Conservation (phyloP, 139 green algal species). For the Volvox reticuliferus region DNA sequence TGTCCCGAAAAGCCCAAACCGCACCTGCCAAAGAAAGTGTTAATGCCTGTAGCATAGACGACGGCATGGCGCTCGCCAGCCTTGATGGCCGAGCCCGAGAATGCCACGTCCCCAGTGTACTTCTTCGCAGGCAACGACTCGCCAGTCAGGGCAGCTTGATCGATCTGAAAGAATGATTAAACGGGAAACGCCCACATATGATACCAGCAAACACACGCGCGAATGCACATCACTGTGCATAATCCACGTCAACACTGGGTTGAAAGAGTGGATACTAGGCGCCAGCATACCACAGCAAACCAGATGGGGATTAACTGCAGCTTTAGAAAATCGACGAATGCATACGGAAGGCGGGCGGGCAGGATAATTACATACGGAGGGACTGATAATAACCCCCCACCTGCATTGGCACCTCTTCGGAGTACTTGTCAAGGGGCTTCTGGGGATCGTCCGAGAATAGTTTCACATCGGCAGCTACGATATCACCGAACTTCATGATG, state of each 20-base stretch:
- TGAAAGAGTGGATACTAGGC: no score
- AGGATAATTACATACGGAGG: no score
- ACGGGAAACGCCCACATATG: no score
- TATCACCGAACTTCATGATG: conserved; percentile 83
- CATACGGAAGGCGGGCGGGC: no score
- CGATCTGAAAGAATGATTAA: conserved; percentile 67
- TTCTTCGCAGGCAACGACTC: conserved; percentile 91
- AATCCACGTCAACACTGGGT: no score
- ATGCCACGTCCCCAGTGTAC: conserved; percentile 82
- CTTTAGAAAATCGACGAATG: no score
- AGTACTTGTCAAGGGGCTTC: conserved; percentile 16
- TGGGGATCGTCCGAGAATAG: conserved; percentile 73
- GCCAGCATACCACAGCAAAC: no score
- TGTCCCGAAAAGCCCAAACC: not conserved
- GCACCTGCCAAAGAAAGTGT: conserved; percentile 90
- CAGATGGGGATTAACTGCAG: no score
- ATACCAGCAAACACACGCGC: not conserved
- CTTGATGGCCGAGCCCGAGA: conserved; percentile 90
- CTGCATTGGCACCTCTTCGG: conserved; percentile 79
- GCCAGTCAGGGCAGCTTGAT: conserved; percentile 90
- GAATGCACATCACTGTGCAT: no score
- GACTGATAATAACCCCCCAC: no score
- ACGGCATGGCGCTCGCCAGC: conserved; percentile 87
- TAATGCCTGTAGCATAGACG: conserved; percentile 82
- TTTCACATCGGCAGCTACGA: conserved; percentile 91